Conservation (phyloP, 768 basidiomycete genomes). For the Agrocybe pediades region DNA sequence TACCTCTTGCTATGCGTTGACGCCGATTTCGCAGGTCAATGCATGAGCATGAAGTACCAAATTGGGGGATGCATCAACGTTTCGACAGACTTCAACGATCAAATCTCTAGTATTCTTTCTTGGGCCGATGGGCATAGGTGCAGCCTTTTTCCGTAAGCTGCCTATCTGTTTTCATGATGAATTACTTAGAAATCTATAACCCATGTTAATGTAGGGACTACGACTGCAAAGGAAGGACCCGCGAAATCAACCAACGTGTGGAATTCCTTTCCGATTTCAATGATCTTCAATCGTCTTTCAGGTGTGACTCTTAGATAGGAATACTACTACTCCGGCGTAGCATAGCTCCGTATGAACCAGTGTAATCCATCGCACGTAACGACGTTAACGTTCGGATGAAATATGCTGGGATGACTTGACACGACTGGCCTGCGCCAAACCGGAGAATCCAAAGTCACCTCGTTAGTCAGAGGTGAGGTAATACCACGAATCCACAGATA, state of each 20-base stretch:
- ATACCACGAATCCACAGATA: too few relatives aligned
- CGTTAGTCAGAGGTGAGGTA: too few relatives aligned
- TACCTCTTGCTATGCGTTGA: constrained; percentile 12
- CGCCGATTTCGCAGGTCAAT: constrained; percentile 6
- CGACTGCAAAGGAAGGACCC: not conserved
- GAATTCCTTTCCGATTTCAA: not conserved
- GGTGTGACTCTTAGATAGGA: too few relatives aligned
- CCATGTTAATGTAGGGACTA: not conserved
- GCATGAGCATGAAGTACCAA: constrained; percentile 6
- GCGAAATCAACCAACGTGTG: too few relatives aligned
- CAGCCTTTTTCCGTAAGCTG: constrained; percentile 4
- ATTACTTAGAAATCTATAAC: not conserved
- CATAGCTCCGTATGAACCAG: too few relatives aligned
- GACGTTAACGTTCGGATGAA: too few relatives aligned
- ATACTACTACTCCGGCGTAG: too few relatives aligned
- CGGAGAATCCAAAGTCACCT: too few relatives aligned
- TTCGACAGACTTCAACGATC: constrained; percentile 4
- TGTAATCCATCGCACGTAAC: too few relatives aligned
- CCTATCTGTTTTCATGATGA: not conserved
- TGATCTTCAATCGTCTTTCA: not conserved
- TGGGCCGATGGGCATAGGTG: constrained; percentile 5
- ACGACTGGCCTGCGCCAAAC: too few relatives aligned
- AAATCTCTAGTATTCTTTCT: constrained; percentile 6
- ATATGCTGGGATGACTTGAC: too few relatives aligned
- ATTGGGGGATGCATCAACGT: constrained; percentile 7